These are phyloP conservation scores for Myxozyma neotropica DNA, from an alignment of 805 yeast species.

Conservation along the genomic window DNA sequence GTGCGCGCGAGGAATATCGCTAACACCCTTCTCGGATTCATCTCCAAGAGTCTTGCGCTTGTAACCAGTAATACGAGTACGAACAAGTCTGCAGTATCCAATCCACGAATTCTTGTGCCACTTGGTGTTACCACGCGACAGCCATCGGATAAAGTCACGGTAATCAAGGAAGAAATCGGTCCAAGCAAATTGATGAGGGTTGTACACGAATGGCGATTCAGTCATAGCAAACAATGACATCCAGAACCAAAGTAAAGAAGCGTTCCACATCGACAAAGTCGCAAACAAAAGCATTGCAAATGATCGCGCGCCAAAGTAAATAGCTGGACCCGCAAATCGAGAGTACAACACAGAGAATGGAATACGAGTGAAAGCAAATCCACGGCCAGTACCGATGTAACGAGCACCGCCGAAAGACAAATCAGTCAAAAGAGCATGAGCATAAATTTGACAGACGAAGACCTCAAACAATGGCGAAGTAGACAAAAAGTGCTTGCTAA, in stretches of 20 bases:
- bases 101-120: constrained; percentile 79
- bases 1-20: constrained; percentile 73
- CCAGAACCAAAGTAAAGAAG: constrained; percentile 97
- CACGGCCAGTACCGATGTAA: constrained; percentile 91
- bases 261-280: constrained; percentile 85
- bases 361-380: constrained; percentile 82
- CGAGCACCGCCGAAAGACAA: constrained; percentile 88
- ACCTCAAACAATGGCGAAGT: constrained; percentile 92
- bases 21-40: constrained; percentile 63
- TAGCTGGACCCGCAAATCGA: constrained; percentile 72
- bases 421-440: constrained; percentile 73
- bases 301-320: constrained; percentile 74
- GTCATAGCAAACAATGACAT: constrained; percentile 83
- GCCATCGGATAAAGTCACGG: constrained; percentile 88
- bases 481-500: constrained; percentile 75
- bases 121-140: constrained; percentile 73
- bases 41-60: constrained; percentile 72
- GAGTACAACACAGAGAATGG: constrained; percentile 74
- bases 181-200: constrained; percentile 98
- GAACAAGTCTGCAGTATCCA: constrained; percentile 66
- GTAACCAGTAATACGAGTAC: constrained; percentile 92
- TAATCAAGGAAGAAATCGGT: constrained; percentile 95
- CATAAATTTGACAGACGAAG: constrained; percentile 90
- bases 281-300: constrained; percentile 74
- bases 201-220: constrained; percentile 91